Percentiles rank a stretch among this genome's conserved stretches.
Conservation (phyloP, 805 yeast genomes). For the Myxozyma nipponensis region DNA sequence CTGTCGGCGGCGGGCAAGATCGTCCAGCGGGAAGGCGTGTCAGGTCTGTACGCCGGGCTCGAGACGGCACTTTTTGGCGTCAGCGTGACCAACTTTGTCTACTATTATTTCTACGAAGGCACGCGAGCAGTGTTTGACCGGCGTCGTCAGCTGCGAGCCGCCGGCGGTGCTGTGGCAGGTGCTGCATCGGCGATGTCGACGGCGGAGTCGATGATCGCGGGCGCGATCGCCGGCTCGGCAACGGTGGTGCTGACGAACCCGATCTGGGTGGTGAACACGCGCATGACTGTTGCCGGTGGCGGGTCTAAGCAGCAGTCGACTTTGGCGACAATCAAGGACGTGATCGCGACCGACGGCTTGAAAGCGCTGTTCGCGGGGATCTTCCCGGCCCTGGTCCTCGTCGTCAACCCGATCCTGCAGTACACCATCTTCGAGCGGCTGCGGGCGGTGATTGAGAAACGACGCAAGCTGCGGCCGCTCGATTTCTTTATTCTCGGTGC, state of each 20-base stretch:
- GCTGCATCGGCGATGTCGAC: constrained; percentile 45
- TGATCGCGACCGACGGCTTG: constrained; percentile 67
- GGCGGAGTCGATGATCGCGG: constrained; percentile 65
- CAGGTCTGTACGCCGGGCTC: constrained; percentile 76
- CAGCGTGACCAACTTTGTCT: constrained; percentile 78
- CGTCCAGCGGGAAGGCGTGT: constrained; percentile 55
- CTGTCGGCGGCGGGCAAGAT: constrained; percentile 47
- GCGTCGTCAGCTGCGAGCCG: constrained; percentile 31
- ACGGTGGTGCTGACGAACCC: constrained; percentile 85
- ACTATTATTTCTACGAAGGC: constrained; percentile 86
- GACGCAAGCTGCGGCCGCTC: constrained; percentile 54
- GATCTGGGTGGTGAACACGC: constrained; percentile 90
- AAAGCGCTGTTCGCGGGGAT: constrained; percentile 76
- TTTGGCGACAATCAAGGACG: constrained; percentile 54
- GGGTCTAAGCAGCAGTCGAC: constrained; percentile 42
- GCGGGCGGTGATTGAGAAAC: constrained; percentile 58
- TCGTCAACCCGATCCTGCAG: constrained; percentile 84
- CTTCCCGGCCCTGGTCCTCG: constrained; percentile 80
- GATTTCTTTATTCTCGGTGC: constrained; percentile 89
- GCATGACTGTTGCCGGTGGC: constrained; percentile 86
- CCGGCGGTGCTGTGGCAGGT: constrained; percentile 21
- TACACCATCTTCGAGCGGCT: constrained; percentile 88
- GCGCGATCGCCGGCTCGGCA: constrained; percentile 77
- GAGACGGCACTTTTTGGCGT: constrained; percentile 86
- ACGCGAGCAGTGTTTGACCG: constrained; percentile 38